Conservation (phyloP, 1,284 basidiomycete species). For the Puccinia coronata region DNA sequence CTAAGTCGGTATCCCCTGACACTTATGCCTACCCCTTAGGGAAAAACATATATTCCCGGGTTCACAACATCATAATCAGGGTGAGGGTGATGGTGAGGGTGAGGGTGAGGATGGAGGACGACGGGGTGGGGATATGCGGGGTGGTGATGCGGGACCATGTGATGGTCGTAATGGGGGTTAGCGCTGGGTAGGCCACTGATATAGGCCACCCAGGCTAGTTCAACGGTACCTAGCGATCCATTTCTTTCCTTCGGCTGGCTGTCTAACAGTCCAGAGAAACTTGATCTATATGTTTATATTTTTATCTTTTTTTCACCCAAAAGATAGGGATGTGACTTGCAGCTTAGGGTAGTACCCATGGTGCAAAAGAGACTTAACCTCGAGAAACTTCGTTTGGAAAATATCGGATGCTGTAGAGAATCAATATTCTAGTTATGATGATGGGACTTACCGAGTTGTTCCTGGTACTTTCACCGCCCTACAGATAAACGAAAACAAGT, state of each 20-base stretch:
- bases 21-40: background rate
- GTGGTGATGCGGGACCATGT: background rate
- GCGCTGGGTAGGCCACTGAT: background rate
- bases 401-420: background rate
- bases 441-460: background rate
- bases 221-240: background rate
- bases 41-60: background rate
- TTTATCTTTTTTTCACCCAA: background rate
- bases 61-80: too few relatives aligned
- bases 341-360: background rate
- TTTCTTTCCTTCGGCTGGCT: background rate
- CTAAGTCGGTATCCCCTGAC: too few relatives aligned
- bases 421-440: background rate
- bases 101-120: background rate
- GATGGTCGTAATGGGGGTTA: background rate
- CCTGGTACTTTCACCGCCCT: background rate
- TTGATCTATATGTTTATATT: background rate
- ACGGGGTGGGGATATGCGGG: background rate
- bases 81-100: too few relatives aligned
- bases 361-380: background rate
- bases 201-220: slow-evolving; percentile 1
- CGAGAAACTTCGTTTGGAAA: too few relatives aligned
- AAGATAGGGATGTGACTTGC: background rate
- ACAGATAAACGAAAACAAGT: background rate
- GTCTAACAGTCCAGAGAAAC: background rate